Conservation (phyloP, 495 filamentous ascomycete species). For the Xylaria curta region DNA sequence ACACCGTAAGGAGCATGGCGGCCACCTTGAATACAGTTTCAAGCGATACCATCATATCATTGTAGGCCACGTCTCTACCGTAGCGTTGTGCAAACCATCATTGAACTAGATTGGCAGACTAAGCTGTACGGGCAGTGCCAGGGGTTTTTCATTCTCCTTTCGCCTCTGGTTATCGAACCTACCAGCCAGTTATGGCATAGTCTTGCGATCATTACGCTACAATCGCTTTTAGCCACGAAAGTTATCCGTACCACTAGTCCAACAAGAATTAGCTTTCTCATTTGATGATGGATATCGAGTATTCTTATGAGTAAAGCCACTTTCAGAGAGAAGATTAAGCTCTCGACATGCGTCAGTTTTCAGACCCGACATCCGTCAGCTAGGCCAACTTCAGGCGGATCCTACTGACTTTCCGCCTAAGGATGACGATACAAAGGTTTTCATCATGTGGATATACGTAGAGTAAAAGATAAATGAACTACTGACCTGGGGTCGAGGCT, state of each 20-base stretch:
- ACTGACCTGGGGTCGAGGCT: conserved; percentile 31
- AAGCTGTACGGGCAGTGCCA: too few species aligned
- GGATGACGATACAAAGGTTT: conserved; percentile 71
- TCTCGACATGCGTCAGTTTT: conserved; percentile 56
- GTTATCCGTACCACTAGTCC: background rate
- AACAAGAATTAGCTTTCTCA: conserved; percentile 5
- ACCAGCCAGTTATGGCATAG: background rate
- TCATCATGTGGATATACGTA: conserved; percentile 56
- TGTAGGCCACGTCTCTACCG: too few species aligned
- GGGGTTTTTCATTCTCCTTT: background rate
- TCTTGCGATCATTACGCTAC: background rate
- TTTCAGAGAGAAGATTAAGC: conserved; percentile 71
- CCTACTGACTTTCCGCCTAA: conserved; percentile 62
- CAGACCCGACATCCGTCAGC: conserved; percentile 34
- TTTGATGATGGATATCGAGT: background rate
- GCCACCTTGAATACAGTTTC: background rate
- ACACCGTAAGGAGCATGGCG: background rate
- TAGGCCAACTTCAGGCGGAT: conserved; percentile 35
- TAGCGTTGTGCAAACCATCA: too few species aligned
- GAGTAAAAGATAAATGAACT: conserved; percentile 23
- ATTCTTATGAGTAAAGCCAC: background rate
- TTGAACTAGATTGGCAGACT: too few species aligned
- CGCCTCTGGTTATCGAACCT: background rate
- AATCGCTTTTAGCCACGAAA: background rate
- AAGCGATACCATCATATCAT: background rate